phyloP scores from a whole-genome alignment of 345 rosid species.

The Brassica incana region DNA sequence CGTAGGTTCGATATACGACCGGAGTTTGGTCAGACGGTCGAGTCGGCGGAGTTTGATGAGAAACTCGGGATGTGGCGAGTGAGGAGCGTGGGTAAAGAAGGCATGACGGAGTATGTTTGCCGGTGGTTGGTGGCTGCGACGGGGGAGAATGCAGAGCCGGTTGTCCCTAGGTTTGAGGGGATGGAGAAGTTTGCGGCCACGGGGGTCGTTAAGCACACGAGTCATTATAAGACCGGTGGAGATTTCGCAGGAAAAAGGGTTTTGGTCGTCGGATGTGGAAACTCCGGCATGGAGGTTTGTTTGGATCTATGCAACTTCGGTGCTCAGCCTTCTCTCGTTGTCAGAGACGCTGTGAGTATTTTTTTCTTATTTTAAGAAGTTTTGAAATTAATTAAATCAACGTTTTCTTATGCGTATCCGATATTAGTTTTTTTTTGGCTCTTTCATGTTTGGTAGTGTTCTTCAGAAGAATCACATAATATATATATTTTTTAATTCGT shows the following conservation, averaged over 20 bases:
- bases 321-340: constrained; percentile 81
- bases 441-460: constrained; percentile 30
- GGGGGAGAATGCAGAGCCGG: constrained; percentile 92
- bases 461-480: constrained; percentile 6
- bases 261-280: constrained; percentile 96
- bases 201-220: constrained; percentile 64
- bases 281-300: constrained; percentile 98
- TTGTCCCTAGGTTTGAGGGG: constrained; percentile 73
- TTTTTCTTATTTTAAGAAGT: not conserved
- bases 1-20: constrained; percentile 50
- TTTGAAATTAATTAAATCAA: constrained; percentile 1
- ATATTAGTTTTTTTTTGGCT: constrained; percentile 22
- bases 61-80: constrained; percentile 58
- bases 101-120: constrained; percentile 49
- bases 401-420: constrained; percentile 16
- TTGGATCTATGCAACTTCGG: constrained; percentile 83
- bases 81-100: constrained; percentile 37
- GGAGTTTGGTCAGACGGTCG: constrained; percentile 56
- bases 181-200: constrained; percentile 46
- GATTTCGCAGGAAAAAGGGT: constrained; percentile 66
- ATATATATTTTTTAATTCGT: constrained; percentile 16
- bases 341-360: constrained; percentile 76
- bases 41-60: constrained; percentile 54
- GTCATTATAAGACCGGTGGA: constrained; percentile 65
- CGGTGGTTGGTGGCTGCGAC: constrained; percentile 89